phyloP scores from a whole-genome alignment of 257 asterid genomes.

The Lycium barbarum region DNA sequence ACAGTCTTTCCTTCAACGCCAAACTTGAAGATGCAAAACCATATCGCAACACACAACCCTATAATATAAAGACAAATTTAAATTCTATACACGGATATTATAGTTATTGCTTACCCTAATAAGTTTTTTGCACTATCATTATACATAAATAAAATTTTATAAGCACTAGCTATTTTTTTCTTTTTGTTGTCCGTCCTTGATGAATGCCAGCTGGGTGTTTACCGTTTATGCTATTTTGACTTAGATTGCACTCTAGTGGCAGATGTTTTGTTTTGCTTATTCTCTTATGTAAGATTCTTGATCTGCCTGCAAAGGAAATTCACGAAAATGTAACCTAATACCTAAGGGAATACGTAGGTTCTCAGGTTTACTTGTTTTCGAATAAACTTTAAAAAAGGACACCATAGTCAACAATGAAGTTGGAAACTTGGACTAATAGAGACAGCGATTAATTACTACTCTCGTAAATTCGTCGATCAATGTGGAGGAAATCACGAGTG shows the following conservation, averaged over 20 bases:
- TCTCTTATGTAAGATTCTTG: background rate
- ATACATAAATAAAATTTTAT: too few relatives aligned
- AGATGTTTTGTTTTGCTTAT: background rate
- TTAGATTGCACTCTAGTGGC: background rate
- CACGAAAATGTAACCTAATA: background rate
- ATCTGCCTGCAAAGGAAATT: background rate
- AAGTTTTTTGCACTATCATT: too few relatives aligned
- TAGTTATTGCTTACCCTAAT: too few relatives aligned
- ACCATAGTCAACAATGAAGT: background rate
- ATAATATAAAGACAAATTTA: background rate
- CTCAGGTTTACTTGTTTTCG: background rate
- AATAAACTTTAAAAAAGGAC: background rate
- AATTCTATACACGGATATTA: background rate
- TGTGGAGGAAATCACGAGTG: slow-evolving; percentile 1
- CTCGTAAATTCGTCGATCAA: slow-evolving; percentile 4
- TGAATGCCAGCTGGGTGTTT: background rate
- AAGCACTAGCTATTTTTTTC: background rate
- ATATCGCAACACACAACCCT: background rate
- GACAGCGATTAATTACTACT: background rate
- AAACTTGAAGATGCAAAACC: too few relatives aligned
- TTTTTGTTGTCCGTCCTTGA: background rate
- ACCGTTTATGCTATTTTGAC: slow-evolving; percentile 9
- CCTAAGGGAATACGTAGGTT: background rate
- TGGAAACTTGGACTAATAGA: background rate
- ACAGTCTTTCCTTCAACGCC: background rate